A percentile compares a stretch with the other conserved stretches of the same genome.
phyloP scores from a whole-genome alignment of 305 asterid species.

The Fraxinus sp. region DNA sequence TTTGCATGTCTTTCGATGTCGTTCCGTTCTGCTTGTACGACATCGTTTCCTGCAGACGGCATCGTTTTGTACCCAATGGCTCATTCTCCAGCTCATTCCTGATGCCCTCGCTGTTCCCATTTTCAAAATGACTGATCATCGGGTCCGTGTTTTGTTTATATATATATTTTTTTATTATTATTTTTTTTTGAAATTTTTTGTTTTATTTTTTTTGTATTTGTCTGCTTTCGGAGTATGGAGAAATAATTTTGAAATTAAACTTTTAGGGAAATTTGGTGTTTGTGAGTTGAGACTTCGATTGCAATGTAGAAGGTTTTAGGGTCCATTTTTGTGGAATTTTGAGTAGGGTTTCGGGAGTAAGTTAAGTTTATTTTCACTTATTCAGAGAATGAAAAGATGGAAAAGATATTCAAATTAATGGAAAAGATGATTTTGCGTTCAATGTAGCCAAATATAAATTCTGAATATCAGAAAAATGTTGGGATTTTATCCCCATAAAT shows the following conservation, averaged over 20 bases:
- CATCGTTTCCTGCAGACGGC: slow-evolving; percentile 39
- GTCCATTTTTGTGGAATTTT: slow-evolving; percentile 15
- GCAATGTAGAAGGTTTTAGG: slow-evolving; percentile 14
- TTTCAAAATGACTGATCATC: slow-evolving; percentile 61
- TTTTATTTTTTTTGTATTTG: background rate
- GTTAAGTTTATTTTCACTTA: background rate
- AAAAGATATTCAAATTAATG: background rate
- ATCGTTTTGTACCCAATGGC: slow-evolving; percentile 29
- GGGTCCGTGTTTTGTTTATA: slow-evolving; percentile 34
- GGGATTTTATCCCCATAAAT: slow-evolving; percentile 7
- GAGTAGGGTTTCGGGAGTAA: slow-evolving; percentile 35
- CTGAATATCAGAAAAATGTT: background rate
- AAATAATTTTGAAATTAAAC: slow-evolving; percentile 1
- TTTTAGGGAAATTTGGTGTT: background rate
- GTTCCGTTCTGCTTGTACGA: slow-evolving; percentile 33
- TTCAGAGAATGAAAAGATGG: background rate
- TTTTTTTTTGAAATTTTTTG: background rate
- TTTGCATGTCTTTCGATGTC: slow-evolving; percentile 52
- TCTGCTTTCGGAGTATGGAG: background rate
- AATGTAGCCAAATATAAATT: background rate
- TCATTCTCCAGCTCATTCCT: slow-evolving; percentile 35
- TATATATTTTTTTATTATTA: too few relatives aligned
- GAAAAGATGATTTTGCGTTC: background rate
- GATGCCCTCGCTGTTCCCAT: slow-evolving; percentile 39
- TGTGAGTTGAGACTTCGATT: slow-evolving; percentile 19